These are phyloP conservation scores for Hymenoscyphus scutula DNA, from an alignment of 2,329 filamentous ascomycete genomes.

Conservation along the genomic window DNA sequence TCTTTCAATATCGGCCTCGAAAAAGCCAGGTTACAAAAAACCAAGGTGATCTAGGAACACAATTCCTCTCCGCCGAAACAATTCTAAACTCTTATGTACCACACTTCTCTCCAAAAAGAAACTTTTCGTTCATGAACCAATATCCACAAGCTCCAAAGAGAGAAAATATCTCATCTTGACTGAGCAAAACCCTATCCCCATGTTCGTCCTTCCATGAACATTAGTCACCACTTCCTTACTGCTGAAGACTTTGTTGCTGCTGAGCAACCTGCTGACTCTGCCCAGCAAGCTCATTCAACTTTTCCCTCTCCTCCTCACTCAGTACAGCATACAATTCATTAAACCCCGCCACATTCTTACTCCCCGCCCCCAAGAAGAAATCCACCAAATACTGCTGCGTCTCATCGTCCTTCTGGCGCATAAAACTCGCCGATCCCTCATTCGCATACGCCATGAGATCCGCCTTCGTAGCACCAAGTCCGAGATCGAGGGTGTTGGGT, in stretches of 20 bases:
- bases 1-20: too few relatives aligned
- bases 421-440: conserved; percentile 51
- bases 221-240: not conserved
- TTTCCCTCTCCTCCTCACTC: conserved; percentile 45
- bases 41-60: not conserved
- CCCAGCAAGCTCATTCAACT: conserved; percentile 41
- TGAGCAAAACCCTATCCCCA: not conserved
- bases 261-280: not conserved
- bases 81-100: not conserved
- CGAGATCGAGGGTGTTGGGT: conserved; percentile 71
- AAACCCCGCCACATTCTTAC: conserved; percentile 39
- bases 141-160: not conserved
- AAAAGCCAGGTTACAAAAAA: too few relatives aligned
- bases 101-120: not conserved
- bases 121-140: not conserved
- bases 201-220: not conserved
- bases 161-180: not conserved
- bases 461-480: conserved; percentile 62
- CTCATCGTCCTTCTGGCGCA: conserved; percentile 79
- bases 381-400: conserved; percentile 80
- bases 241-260: not conserved
- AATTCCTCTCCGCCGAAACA: not conserved
- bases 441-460: conserved; percentile 75
- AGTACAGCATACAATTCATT: conserved; percentile 38
- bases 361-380: conserved; percentile 62